phyloP scores from a whole-genome alignment of 192 early-diverging fungal genomes.

The Coemansia sp. region DNA sequence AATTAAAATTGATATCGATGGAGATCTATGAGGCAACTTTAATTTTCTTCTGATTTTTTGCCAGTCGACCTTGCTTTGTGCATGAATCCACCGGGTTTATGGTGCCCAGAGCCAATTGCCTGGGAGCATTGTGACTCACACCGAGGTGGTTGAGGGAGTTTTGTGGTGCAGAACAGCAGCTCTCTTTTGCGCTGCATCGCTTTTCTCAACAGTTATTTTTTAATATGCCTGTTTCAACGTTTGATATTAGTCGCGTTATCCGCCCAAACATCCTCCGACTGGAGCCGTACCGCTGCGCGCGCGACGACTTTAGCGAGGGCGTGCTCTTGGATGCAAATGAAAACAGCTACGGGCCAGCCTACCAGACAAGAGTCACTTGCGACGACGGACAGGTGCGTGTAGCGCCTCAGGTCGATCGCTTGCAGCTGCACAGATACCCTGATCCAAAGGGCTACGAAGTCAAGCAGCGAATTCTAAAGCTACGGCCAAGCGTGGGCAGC shows the following conservation, averaged over 20 bases:
- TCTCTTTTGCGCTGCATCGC: background rate
- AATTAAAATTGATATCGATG: background rate
- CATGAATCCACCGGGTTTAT: background rate
- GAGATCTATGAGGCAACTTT: no score
- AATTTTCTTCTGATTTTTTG: no score
- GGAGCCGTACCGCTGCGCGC: slow-evolving; percentile 94
- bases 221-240: slow-evolving; percentile 35
- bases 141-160: background rate
- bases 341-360: slow-evolving; percentile 82
- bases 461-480: slow-evolving; percentile 72
- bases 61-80: background rate
- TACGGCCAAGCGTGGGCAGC: slow-evolving; percentile 64
- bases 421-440: slow-evolving; percentile 89
- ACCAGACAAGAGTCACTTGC: slow-evolving; percentile 39
- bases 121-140: background rate
- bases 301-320: slow-evolving; percentile 93
- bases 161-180: background rate
- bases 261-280: slow-evolving; percentile 81
- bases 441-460: slow-evolving; percentile 86
- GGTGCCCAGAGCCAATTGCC: background rate
- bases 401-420: slow-evolving; percentile 13
- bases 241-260: slow-evolving; percentile 62
- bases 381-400: slow-evolving; percentile 9
- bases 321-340: slow-evolving; percentile 99
- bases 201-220: background rate